Evolutionary conservation across 495 filamentous ascomycete species (phyloP).

Genomic region (Aspergillus mulundensis): DNA sequence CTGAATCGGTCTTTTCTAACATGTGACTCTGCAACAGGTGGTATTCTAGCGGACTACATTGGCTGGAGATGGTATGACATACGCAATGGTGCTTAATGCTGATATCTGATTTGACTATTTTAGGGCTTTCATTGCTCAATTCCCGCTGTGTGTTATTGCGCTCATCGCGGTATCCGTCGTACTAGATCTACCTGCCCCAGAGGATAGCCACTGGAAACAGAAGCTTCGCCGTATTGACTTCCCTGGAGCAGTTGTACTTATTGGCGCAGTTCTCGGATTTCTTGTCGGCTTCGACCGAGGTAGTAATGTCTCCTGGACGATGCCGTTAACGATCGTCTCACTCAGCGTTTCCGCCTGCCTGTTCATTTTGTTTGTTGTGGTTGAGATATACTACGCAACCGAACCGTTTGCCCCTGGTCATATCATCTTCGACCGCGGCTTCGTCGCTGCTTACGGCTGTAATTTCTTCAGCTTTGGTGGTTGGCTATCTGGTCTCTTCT

Average conservation of each 20-base stretch:
- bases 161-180: constrained; percentile 58
- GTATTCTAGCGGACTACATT: constrained; percentile 67
- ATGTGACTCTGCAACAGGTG: constrained; percentile 32
- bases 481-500: constrained; percentile 65
- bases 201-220: constrained; percentile 53
- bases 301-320: constrained; percentile 66
- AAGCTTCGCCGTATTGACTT: constrained; percentile 79
- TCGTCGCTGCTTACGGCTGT: constrained; percentile 65
- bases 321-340: constrained; percentile 55
- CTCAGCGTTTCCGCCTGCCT: constrained; percentile 55
- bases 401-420: constrained; percentile 79
- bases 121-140: constrained; percentile 70
- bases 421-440: constrained; percentile 67
- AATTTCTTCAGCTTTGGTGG: constrained; percentile 75
- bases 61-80: constrained; percentile 74
- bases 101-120: neutral
- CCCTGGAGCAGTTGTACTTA: constrained; percentile 64
- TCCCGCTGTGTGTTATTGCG: constrained; percentile 65
- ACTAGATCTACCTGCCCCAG: constrained; percentile 57
- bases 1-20: neutral
- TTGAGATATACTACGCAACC: constrained; percentile 67
- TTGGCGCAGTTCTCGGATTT: constrained; percentile 67
- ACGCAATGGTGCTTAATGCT: neutral
- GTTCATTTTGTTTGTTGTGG: constrained; percentile 63
- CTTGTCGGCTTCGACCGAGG: constrained; percentile 76